A percentile compares a stretch with the other conserved stretches of the same genome.
These are phyloP conservation scores for Malassezia equina DNA, from an alignment of 1,284 basidiomycete species.

Conservation along the genomic window DNA sequence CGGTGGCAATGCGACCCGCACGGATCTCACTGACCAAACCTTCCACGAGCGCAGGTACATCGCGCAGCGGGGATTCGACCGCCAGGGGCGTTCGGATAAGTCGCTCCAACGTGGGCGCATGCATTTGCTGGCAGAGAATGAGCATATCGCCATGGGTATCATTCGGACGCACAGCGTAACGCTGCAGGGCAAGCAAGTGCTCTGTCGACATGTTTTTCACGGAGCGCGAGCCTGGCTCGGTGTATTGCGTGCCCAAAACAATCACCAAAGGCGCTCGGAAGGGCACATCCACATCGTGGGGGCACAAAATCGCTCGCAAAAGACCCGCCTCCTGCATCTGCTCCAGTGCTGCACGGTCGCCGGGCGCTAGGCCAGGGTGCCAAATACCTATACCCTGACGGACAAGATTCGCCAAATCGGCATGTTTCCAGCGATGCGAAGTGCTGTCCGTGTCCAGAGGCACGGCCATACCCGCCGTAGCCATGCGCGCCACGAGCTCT, in stretches of 20 bases:
- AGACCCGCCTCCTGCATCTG: conserved; percentile 72
- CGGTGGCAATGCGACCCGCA: conserved; percentile 36
- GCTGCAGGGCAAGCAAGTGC: conserved; percentile 84
- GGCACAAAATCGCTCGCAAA: conserved; percentile 69
- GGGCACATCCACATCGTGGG: conserved; percentile 79
- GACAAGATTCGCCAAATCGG: conserved; percentile 62
- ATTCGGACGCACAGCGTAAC: conserved; percentile 62
- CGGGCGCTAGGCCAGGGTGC: conserved; percentile 61
- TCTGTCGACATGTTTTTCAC: conserved; percentile 62
- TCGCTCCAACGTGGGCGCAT: conserved; percentile 63
- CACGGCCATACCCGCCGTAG: conserved; percentile 63
- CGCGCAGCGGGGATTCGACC: conserved; percentile 68
- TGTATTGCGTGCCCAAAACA: conserved; percentile 85
- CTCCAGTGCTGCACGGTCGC: conserved; percentile 68
- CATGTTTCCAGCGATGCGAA: conserved; percentile 58
- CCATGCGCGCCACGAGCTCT: conserved; percentile 78
- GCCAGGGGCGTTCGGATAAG: conserved; percentile 78
- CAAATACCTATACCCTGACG: conserved; percentile 83
- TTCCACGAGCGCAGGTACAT: conserved; percentile 38
- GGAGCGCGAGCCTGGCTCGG: conserved; percentile 55
- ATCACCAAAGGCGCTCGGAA: conserved; percentile 70
- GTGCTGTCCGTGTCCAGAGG: conserved; percentile 58
- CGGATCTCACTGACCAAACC: conserved; percentile 19
- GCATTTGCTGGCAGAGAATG: conserved; percentile 78
- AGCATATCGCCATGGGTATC: conserved; percentile 52